Evolutionary conservation across 768 basidiomycete genomes (phyloP).

Genomic region (Pleurotus tuoliensis): DNA sequence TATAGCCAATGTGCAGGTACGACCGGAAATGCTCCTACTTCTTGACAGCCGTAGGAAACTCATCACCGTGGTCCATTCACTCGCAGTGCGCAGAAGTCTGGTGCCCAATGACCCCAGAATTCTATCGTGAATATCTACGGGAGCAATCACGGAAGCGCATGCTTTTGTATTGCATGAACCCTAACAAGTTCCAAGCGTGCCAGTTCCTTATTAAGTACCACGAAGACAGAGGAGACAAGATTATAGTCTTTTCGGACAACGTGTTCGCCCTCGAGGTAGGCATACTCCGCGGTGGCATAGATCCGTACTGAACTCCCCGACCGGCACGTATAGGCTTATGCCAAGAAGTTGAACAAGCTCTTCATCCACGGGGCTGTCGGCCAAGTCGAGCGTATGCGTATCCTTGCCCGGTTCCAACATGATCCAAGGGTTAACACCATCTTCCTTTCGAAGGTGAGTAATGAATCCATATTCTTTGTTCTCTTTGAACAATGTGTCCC

Average conservation of each 20-base stretch:
- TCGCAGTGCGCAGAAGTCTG: constrained; percentile 96
- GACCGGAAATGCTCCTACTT: constrained; percentile 7
- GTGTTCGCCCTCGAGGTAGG: constrained; percentile 92
- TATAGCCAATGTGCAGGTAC: constrained; percentile 98
- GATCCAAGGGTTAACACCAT: constrained; percentile 96
- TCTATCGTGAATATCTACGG: constrained; percentile 94
- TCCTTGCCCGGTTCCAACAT: constrained; percentile 93
- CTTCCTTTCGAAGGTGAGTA: constrained; percentile 86
- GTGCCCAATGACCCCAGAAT: constrained; percentile 99
- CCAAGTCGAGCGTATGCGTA: constrained; percentile 92
- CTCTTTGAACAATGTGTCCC: background rate
- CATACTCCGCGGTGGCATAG: constrained; percentile 7
- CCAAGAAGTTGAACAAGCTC: constrained; percentile 86
- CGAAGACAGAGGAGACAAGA: constrained; percentile 96
- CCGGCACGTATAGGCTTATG: constrained; percentile 65
- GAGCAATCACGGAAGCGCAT: constrained; percentile 92
- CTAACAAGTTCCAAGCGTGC: constrained; percentile 98
- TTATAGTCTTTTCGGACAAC: constrained; percentile 99
- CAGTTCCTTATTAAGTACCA: constrained; percentile 99
- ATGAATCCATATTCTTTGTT: background rate
- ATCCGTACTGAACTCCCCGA: background rate
- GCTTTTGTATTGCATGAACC: constrained; percentile 99
- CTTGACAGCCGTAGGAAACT: background rate
- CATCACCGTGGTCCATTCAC: constrained; percentile 8
- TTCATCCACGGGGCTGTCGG: constrained; percentile 97